A percentile compares a stretch with the other conserved stretches of the same genome.
phyloP scores from a whole-genome alignment of 2,329 filamentous ascomycete genomes.

The Trematosphaeria pertusa region DNA sequence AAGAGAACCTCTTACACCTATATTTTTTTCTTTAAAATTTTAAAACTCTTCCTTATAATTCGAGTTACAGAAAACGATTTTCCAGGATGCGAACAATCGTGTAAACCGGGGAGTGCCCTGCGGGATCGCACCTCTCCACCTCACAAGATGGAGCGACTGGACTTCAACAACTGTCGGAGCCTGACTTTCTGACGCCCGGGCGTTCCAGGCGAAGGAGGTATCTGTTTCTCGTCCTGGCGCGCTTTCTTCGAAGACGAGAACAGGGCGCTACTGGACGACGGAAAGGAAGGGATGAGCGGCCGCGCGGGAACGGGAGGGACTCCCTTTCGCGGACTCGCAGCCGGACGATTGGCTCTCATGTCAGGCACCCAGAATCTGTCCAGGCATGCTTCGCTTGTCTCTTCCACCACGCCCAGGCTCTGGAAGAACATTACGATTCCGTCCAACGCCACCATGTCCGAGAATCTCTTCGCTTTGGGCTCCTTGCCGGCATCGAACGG shows the following conservation, averaged over 20 bases:
- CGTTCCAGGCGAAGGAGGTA: constrained; percentile 6
- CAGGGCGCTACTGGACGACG: neutral
- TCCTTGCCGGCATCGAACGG: constrained; percentile 36
- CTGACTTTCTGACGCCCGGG: constrained; percentile 6
- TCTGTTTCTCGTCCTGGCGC: constrained; percentile 1
- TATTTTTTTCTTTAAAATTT: too few relatives aligned
- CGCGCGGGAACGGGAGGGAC: constrained; percentile 17
- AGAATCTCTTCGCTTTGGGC: constrained; percentile 23
- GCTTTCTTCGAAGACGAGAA: constrained; percentile 5
- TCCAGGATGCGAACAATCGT: too few relatives aligned
- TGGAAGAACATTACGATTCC: constrained; percentile 53
- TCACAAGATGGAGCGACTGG: constrained; percentile 10
- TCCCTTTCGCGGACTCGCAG: constrained; percentile 2
- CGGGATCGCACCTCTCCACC: too few relatives aligned
- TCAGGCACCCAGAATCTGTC: constrained; percentile 42
- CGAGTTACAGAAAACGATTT: too few relatives aligned
- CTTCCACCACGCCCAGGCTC: constrained; percentile 44
- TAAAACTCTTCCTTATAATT: too few relatives aligned
- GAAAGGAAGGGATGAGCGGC: constrained; percentile 11
- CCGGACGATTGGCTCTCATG: neutral
- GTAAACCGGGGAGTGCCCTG: too few relatives aligned
- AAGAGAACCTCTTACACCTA: too few relatives aligned
- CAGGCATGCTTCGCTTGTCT: constrained; percentile 34
- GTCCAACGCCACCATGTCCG: constrained; percentile 41
- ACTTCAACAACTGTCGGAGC: constrained; percentile 11